Percentiles rank a stretch among this genome's conserved stretches.
Conservation (phyloP, 768 basidiomycete species). For the Hysterangium stoloniferum region DNA sequence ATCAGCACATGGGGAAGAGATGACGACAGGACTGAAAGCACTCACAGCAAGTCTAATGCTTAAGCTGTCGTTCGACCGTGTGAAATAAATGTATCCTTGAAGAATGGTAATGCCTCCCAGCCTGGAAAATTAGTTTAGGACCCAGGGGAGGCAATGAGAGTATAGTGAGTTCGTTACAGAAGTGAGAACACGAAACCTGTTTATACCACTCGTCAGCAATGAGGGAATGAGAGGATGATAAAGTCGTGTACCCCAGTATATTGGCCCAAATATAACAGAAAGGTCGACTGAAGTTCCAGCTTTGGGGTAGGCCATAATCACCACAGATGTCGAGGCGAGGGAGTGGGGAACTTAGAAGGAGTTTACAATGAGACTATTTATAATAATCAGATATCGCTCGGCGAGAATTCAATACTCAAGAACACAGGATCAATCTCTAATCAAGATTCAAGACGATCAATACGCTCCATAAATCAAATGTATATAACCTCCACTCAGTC, state of each 20-base stretch:
- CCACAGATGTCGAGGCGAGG: too few relatives aligned
- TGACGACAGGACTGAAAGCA: too few relatives aligned
- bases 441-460: too few relatives aligned
- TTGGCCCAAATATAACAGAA: slow-evolving; percentile 1
- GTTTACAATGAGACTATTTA: too few relatives aligned
- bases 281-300: too few relatives aligned
- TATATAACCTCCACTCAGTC: too few relatives aligned
- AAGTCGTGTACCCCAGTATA: slow-evolving; percentile 4
- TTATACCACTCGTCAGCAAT: background rate
- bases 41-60: slow-evolving; percentile 27
- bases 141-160: background rate
- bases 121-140: slow-evolving; percentile 35
- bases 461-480: too few relatives aligned
- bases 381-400: too few relatives aligned
- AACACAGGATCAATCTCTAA: too few relatives aligned
- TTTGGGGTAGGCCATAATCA: too few relatives aligned
- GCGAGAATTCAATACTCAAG: too few relatives aligned
- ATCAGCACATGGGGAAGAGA: background rate
- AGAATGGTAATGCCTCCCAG: slow-evolving; percentile 34
- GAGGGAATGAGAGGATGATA: background rate
- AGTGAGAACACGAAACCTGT: slow-evolving; percentile 6
- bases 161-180: background rate
- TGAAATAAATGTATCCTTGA: slow-evolving; percentile 36
- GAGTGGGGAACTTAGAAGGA: too few relatives aligned
- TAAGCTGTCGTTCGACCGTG: slow-evolving; percentile 21